Evolutionary conservation across 768 basidiomycete species (phyloP), one percentile per base, ranked within the genome.

Genomic region (Heimioporus sp.): DNA sequence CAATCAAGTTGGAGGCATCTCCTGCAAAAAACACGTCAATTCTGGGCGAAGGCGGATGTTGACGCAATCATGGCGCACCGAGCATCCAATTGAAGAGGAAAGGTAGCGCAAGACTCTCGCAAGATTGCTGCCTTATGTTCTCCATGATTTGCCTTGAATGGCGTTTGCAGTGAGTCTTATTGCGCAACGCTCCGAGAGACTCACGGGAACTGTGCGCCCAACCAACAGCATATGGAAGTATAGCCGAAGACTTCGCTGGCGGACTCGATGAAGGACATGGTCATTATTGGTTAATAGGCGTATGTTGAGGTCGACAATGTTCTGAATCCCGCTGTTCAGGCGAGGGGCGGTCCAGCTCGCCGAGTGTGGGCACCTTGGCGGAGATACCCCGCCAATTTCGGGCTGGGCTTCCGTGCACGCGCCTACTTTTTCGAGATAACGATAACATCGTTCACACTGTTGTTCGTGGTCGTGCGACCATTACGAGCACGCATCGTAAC

Each of bases 31-130:
- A 21, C 42, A 30, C 20, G 44, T 57, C 51, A 65, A 20, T 19
- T 19, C 13, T 54, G 21, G 19, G 41, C 38, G 51, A 49, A 30
- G 28, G 43, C 5, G 21, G 30, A 57, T 49, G 53, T 35, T 35
- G 24, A 28, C 44, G 45, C 52, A 51, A 53, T 21, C n/a, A 43
- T 20, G 36, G 70, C 80, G 61, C 63, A 93, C 93, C 94, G 20
- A 91, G 76, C 52, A 94, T 74, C 97, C 97, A 99, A 60, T 91
- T 97, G 55, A 85, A 78, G 48, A 99, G 79, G 70, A 99, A 99
- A 0, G 95, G 93, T 16, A 98, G 75, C 2, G 97, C 89, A 45
- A 99, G 83, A 30, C 95, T 88, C 61, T 93, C 92, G 65, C 88
- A 92, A 40, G 90, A 92, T 65, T 86, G 82, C 16, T 78, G 73